Percentiles rank a stretch among this genome's conserved stretches.
Evolutionary conservation across 768 basidiomycete genomes (phyloP).

Genomic region (Russula vinacea): DNA sequence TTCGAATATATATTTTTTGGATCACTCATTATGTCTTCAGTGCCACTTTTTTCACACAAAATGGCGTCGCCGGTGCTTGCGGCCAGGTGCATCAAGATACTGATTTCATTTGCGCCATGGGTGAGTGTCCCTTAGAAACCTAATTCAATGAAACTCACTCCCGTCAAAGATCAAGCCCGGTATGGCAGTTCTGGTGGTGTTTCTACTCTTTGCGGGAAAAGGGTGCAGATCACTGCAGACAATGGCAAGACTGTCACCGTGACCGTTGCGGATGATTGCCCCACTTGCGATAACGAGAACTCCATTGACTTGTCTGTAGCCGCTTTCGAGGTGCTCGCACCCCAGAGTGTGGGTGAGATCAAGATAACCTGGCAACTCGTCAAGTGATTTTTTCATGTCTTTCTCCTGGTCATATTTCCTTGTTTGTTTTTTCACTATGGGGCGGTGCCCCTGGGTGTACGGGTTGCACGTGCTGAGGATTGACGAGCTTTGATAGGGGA

Average conservation of each 20-base stretch:
- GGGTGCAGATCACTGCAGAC: conserved; percentile 54
- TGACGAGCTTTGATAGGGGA: conserved; percentile 37
- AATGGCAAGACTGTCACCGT: conserved; percentile 60
- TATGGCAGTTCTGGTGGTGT: too few species aligned
- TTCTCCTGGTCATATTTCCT: conserved; percentile 23
- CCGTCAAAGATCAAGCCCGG: conserved; percentile 45
- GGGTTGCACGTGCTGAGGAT: conserved; percentile 29
- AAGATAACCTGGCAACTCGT: conserved; percentile 45
- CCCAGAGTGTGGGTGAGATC: conserved; percentile 50
- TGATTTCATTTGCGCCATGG: conserved; percentile 60
- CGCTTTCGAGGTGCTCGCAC: conserved; percentile 62
- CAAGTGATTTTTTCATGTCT: background rate
- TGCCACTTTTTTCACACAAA: conserved; percentile 46
- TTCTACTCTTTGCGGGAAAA: conserved; percentile 54
- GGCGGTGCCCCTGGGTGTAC: conserved; percentile 27
- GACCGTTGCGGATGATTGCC: conserved; percentile 75
- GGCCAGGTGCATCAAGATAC: conserved; percentile 57
- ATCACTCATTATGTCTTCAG: conserved; percentile 22
- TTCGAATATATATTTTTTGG: background rate
- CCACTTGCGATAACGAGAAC: conserved; percentile 50
- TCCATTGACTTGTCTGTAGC: conserved; percentile 72
- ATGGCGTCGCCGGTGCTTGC: conserved; percentile 76
- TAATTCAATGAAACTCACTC: background rate
- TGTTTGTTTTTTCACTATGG: conserved; percentile 13
- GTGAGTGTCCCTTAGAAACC: conserved; percentile 37